phyloP scores from a whole-genome alignment of 2,329 filamentous ascomycete genomes.

The Xylaria sp. region DNA sequence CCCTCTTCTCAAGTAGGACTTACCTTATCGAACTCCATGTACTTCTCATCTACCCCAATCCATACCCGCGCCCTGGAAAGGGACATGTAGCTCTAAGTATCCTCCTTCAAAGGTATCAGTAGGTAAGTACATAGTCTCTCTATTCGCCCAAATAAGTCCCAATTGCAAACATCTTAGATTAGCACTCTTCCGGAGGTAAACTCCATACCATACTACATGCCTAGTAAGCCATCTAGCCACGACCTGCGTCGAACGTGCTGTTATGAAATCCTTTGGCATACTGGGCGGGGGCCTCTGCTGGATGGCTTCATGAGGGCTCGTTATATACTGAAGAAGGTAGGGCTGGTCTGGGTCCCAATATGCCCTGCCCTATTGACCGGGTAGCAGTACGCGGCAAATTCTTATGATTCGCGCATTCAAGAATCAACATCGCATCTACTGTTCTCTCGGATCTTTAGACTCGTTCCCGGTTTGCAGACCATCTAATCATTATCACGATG shows the following conservation, averaged over 20 bases:
- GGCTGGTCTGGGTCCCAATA: conserved; percentile 9
- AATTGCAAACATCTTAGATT: not conserved
- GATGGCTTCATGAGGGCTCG: not conserved
- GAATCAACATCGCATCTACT: conserved; percentile 6
- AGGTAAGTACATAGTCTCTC: not conserved
- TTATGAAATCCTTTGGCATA: conserved; percentile 30
- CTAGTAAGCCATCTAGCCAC: conserved; percentile 28
- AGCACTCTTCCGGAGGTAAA: not conserved
- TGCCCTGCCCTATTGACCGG: not conserved
- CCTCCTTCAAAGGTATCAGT: no score
- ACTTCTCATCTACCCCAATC: no score
- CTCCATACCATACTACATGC: not conserved
- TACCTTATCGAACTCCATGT: not conserved
- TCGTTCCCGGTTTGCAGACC: not conserved
- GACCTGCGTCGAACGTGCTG: conserved; percentile 12
- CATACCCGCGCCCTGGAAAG: not conserved
- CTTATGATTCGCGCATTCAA: not conserved
- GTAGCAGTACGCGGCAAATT: not conserved
- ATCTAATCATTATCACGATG: not conserved
- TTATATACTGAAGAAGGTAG: not conserved
- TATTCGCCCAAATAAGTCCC: conserved; percentile 3
- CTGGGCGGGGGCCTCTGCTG: conserved; percentile 15
- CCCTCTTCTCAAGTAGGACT: not conserved
- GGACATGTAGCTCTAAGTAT: not conserved
- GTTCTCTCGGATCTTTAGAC: not conserved